These are phyloP conservation scores for Oxyria digyna DNA, from an alignment of 148 eudicot species.

Conservation along the genomic window DNA sequence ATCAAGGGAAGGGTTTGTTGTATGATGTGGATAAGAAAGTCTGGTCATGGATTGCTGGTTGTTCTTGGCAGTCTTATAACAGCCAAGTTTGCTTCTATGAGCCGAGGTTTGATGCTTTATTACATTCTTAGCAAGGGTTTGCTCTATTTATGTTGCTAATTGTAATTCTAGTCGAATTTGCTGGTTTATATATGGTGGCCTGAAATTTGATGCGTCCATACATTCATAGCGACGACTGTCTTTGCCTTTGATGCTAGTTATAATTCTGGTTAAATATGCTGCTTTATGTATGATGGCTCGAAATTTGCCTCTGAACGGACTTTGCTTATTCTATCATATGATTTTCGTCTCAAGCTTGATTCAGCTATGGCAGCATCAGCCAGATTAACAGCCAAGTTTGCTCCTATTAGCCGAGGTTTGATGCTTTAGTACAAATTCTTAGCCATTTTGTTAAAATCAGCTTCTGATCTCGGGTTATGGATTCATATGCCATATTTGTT, in stretches of 20 bases:
- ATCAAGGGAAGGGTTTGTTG: slow-evolving; percentile 88
- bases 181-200: not conserved
- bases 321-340: not conserved
- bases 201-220: too few species aligned
- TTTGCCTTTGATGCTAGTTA: too few species aligned
- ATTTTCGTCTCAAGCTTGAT: not conserved
- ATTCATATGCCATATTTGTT: too few species aligned
- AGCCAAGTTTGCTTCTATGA: slow-evolving; percentile 96
- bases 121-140: slow-evolving; percentile 19
- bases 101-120: slow-evolving; percentile 89
- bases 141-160: not conserved
- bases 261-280: too few species aligned
- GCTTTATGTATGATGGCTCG: too few species aligned
- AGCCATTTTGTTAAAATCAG: not conserved
- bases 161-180: not conserved
- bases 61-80: slow-evolving; percentile 72
- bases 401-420: too few species aligned
- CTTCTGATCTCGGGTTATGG: not conserved
- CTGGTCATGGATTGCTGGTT: slow-evolving; percentile 99
- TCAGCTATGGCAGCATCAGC: not conserved
- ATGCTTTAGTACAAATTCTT: too few species aligned
- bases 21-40: slow-evolving; percentile 88
- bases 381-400: too few species aligned
- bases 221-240: too few species aligned
- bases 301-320: too few species aligned